Conservation (phyloP, 257 asterid species). For the Marsdenia floribunda region DNA sequence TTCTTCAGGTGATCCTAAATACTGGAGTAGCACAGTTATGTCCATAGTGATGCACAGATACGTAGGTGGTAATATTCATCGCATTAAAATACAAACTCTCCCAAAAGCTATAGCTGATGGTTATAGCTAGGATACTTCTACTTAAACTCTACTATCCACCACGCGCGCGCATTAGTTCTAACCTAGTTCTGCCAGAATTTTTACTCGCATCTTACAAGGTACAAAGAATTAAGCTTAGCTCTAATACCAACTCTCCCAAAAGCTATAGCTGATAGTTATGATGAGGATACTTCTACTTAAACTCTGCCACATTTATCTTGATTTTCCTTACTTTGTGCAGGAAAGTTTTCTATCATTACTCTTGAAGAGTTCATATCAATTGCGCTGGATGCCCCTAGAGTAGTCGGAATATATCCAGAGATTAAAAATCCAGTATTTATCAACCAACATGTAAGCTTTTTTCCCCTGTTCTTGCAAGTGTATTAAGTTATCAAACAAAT, state of each 20-base stretch:
- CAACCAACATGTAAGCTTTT: constrained; percentile 68
- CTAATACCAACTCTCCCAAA: too few relatives aligned
- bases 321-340: constrained; percentile 37
- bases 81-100: not conserved
- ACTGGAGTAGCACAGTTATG: not conserved
- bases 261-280: too few relatives aligned
- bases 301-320: not conserved
- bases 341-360: constrained; percentile 71
- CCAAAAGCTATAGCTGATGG: too few relatives aligned
- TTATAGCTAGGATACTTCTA: too few relatives aligned
- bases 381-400: constrained; percentile 81
- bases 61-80: not conserved
- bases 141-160: too few relatives aligned
- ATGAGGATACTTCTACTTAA: too few relatives aligned
- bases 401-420: constrained; percentile 97
- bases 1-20: not conserved
- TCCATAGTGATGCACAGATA: not conserved
- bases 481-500: not conserved
- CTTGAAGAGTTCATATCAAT: constrained; percentile 81
- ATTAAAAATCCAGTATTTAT: constrained; percentile 84
- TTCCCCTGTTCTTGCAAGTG: constrained; percentile 10
- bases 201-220: too few relatives aligned
- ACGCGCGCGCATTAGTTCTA: too few relatives aligned
- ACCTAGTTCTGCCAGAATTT: too few relatives aligned
- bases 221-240: too few relatives aligned